phyloP scores from a whole-genome alignment of 176 grass and related monocot genomes.

The Musa itinerans region DNA sequence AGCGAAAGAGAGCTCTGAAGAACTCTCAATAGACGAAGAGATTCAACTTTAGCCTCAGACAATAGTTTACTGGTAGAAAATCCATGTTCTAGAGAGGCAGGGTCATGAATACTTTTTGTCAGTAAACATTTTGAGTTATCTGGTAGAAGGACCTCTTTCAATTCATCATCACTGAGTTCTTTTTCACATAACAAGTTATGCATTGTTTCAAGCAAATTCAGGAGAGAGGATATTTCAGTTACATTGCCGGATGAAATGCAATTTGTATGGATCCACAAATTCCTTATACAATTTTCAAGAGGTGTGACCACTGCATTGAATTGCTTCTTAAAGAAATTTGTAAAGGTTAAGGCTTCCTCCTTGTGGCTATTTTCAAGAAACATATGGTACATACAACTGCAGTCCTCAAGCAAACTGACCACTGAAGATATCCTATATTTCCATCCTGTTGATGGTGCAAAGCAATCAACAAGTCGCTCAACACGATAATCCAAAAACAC shows the following conservation, averaged over 20 bases:
- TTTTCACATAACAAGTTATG: constrained; percentile 14
- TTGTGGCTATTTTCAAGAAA: constrained; percentile 24
- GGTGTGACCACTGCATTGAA: constrained; percentile 22
- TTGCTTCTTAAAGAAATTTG: constrained; percentile 46
- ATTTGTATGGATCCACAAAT: constrained; percentile 33
- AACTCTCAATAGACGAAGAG: constrained; percentile 35
- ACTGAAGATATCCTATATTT: constrained; percentile 36
- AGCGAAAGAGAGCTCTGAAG: constrained; percentile 30
- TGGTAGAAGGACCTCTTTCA: constrained; percentile 27
- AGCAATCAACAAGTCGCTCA: constrained; percentile 48
- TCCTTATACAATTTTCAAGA: constrained; percentile 39
- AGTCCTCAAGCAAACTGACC: constrained; percentile 49
- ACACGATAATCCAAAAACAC: constrained; percentile 70
- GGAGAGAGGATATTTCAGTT: constrained; percentile 25
- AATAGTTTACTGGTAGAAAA: constrained; percentile 28
- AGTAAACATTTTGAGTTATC: background rate
- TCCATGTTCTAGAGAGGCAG: background rate
- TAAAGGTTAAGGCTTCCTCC: constrained; percentile 15
- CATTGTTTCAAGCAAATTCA: constrained; percentile 33
- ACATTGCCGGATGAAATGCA: constrained; percentile 28
- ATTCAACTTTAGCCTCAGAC: constrained; percentile 24
- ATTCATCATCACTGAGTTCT: constrained; percentile 31
- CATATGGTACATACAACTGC: constrained; percentile 33
- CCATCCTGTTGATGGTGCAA: constrained; percentile 45
- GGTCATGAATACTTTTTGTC: constrained; percentile 1